Evolutionary conservation across 495 filamentous ascomycete genomes (phyloP).

Genomic region (Friedmanniomyces endolithicus): DNA sequence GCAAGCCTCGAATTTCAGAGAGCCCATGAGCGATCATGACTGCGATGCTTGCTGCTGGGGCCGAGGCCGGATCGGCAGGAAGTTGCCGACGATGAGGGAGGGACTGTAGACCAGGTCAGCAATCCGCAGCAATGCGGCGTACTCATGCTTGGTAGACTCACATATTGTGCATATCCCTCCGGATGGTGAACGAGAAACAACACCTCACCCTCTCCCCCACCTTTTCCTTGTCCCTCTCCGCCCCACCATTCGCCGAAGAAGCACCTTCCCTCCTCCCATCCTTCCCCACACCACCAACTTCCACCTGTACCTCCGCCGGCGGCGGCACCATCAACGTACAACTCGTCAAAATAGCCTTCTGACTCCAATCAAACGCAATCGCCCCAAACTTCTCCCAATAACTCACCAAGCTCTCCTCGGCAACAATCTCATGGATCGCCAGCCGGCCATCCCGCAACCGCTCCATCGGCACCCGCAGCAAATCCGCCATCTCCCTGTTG

Average conservation of each 20-base stretch:
- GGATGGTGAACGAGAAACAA: constrained; percentile 95
- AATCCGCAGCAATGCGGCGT: constrained; percentile 1
- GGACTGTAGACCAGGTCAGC: constrained; percentile 44
- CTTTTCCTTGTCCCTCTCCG: constrained; percentile 51
- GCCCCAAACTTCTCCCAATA: constrained; percentile 99
- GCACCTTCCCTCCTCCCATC: constrained; percentile 44
- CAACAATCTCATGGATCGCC: constrained; percentile 88
- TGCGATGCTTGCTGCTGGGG: too few relatives aligned
- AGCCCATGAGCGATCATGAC: too few relatives aligned
- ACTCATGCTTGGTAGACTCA: constrained; percentile 37
- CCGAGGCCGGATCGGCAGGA: constrained; percentile 52
- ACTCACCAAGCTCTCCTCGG: constrained; percentile 82
- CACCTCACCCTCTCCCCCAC: constrained; percentile 68
- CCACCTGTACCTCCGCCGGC: constrained; percentile 23
- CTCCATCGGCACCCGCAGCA: constrained; percentile 88
- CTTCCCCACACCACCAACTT: constrained; percentile 51
- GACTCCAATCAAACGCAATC: constrained; percentile 93
- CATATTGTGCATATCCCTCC: constrained; percentile 92
- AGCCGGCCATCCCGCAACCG: constrained; percentile 84
- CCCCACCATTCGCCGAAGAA: constrained; percentile 36
- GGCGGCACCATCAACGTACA: constrained; percentile 83
- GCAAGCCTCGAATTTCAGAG: too few relatives aligned
- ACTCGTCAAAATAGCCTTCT: constrained; percentile 92
- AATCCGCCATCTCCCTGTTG: constrained; percentile 96
- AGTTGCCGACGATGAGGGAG: constrained; percentile 90